Conservation (phyloP, 768 basidiomycete species). For the Rhizopogon roseolus region DNA sequence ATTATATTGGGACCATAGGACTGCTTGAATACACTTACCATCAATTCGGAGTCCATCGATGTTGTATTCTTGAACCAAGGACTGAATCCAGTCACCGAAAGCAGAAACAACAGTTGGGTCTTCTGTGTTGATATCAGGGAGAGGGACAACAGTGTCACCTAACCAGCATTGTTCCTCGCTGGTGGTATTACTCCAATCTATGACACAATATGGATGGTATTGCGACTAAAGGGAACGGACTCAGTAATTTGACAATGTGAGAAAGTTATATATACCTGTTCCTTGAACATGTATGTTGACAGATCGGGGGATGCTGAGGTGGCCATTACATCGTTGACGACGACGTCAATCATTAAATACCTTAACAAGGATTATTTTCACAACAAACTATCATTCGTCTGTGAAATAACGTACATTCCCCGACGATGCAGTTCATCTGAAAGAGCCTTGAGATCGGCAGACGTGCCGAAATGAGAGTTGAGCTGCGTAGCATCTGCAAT, state of each 20-base stretch:
- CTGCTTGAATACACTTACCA: slow-evolving; percentile 28
- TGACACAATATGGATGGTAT: slow-evolving; percentile 76
- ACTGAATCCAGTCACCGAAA: slow-evolving; percentile 66
- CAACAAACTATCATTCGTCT: slow-evolving; percentile 21
- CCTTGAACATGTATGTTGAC: slow-evolving; percentile 65
- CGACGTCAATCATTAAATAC: slow-evolving; percentile 84
- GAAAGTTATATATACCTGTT: slow-evolving; percentile 35
- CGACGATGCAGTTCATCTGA: slow-evolving; percentile 62
- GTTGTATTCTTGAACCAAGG: slow-evolving; percentile 62
- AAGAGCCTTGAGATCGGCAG: slow-evolving; percentile 67
- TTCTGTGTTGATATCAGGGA: slow-evolving; percentile 77
- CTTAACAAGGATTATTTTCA: slow-evolving; percentile 19
- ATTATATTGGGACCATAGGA: not conserved
- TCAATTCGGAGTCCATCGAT: slow-evolving; percentile 90
- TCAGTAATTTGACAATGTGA: not conserved
- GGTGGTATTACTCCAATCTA: slow-evolving; percentile 65
- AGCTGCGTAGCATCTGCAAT: slow-evolving; percentile 61
- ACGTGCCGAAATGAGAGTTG: slow-evolving; percentile 68
- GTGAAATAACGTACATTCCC: slow-evolving; percentile 48
- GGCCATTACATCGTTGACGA: slow-evolving; percentile 84
- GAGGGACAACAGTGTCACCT: slow-evolving; percentile 67
- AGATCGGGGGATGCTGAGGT: slow-evolving; percentile 58
- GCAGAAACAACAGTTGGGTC: slow-evolving; percentile 55
- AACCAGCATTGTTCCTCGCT: slow-evolving; percentile 80
- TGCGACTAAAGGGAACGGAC: slow-evolving; percentile 36